A percentile compares a stretch with the other conserved stretches of the same genome.
phyloP scores from a whole-genome alignment of 768 basidiomycete genomes.

The Phaeotremella fagi region DNA sequence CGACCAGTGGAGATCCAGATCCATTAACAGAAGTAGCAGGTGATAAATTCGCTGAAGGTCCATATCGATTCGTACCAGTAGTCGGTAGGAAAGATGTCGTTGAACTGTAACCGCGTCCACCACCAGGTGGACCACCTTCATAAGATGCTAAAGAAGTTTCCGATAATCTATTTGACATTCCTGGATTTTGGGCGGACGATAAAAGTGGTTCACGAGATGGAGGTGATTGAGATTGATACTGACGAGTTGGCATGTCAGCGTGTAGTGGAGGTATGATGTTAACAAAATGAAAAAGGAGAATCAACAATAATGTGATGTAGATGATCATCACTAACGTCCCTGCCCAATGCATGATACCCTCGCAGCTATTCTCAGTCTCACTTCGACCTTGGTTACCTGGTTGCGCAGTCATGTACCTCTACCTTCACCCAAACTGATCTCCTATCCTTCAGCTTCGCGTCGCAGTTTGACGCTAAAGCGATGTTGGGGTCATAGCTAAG shows the following conservation, averaged over 20 bases:
- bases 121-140: constrained; percentile 10
- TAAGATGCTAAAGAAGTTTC: constrained; percentile 28
- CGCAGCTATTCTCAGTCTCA: too few species aligned
- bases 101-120: neutral
- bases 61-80: constrained; percentile 14
- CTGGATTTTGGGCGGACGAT: constrained; percentile 25
- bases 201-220: constrained; percentile 29
- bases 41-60: constrained; percentile 18
- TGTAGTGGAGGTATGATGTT: neutral
- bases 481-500: too few species aligned
- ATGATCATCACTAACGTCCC: too few species aligned
- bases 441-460: too few species aligned
- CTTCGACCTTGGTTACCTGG: too few species aligned
- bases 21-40: neutral
- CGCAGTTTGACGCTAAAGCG: too few species aligned
- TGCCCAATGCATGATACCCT: too few species aligned
- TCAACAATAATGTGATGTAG: too few species aligned
- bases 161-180: constrained; percentile 33
- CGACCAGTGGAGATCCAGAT: neutral
- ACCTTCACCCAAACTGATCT: too few species aligned
- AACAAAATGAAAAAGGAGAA: too few species aligned
- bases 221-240: constrained; percentile 6
- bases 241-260: neutral
- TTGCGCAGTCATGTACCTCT: too few species aligned
- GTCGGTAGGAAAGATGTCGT: neutral